Base-by-base conservation (phyloP, 495 filamentous ascomycete genomes). In the Talaromyces liani region DNA sequence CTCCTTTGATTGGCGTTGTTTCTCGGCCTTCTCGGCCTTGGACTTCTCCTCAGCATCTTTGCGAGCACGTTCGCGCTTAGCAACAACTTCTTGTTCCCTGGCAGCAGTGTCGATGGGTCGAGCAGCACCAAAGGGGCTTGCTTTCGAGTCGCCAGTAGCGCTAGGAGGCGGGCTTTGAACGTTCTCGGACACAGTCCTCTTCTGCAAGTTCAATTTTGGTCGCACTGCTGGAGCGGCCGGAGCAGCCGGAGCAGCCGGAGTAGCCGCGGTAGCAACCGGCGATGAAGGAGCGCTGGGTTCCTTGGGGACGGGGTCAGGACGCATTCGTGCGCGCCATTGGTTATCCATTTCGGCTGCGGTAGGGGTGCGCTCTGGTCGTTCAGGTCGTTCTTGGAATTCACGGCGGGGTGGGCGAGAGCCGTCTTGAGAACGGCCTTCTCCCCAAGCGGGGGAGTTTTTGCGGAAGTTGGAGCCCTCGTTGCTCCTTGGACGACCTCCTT, bases 71-170 rank as follows among this genome's bases (percentile, higher is more conserved):
- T 89, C 79, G 63, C 89, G 85, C 79, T 89, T 93, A 78, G 96
- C 92, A 71, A 93, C 93, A 31, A 98, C 85, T 73, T 96, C 89
- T 61, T 85, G 88, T 77, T 97, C 93, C 56, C 88, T 84, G 8
- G 91, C 82, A 20, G 91, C 90, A 57, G 91, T 96, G 75, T 97
- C 92, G 65, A 95, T 95, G 10, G 92, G 92, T 58, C 85, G 84
- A 45, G 92, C 92, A 61, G 90, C 92, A 71, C 94, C 94, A 74
- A 98, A 98, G 25, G 91, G 91, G 75, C 87, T 97, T 18, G 91
- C 83, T 79, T 94, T 96, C 3, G 90, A 81, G 63, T 93, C 91
- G 25, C 67, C 68, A 24, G 75, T 65, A 39, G 83, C 70, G 9
- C 31, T 76, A 71, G 16, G 86, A 72, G 12, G 80, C 65, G 12